phyloP scores from a whole-genome alignment of 441 rosid genomes.

The Syzygium malaccense region DNA sequence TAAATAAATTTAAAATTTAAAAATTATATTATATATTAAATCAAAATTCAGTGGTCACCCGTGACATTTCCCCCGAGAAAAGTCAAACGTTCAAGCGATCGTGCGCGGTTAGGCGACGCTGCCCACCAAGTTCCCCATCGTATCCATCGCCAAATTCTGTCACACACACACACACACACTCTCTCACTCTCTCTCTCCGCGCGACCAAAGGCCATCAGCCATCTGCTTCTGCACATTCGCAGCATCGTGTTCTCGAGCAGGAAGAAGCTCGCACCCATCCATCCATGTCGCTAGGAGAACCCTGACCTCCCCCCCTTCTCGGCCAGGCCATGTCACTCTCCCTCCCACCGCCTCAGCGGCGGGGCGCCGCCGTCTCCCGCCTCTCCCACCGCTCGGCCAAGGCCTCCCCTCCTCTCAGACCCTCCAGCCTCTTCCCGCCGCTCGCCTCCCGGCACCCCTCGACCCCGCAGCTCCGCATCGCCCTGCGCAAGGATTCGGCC shows the following conservation, averaged over 20 bases:
- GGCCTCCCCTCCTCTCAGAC: slow-evolving; percentile 3
- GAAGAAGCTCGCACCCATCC: not conserved
- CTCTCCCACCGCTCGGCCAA: slow-evolving; percentile 25
- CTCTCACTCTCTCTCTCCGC: not conserved
- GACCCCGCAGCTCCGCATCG: slow-evolving; percentile 3
- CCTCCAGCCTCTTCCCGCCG: slow-evolving; percentile 19
- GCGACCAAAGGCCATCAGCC: not conserved
- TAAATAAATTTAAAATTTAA: no score
- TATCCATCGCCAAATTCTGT: slow-evolving; percentile 13
- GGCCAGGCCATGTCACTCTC: slow-evolving; percentile 37
- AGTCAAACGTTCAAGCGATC: not conserved
- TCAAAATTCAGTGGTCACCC: no score
- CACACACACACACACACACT: not conserved
- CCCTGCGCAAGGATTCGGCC: not conserved
- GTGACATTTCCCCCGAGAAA: not conserved
- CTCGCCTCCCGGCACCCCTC: slow-evolving; percentile 11
- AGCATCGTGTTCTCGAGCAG: not conserved
- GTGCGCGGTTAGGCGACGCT: not conserved
- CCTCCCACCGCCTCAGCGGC: slow-evolving; percentile 17
- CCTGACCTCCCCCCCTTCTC: not conserved
- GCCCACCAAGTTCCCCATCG: slow-evolving; percentile 13
- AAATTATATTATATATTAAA: no score
- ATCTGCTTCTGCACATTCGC: not conserved
- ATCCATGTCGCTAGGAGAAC: not conserved
- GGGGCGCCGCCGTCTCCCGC: slow-evolving; percentile 11